A percentile compares a stretch with the other conserved stretches of the same genome.
Conservation (phyloP, 495 filamentous ascomycete species). For the Xylaria telfairii region DNA sequence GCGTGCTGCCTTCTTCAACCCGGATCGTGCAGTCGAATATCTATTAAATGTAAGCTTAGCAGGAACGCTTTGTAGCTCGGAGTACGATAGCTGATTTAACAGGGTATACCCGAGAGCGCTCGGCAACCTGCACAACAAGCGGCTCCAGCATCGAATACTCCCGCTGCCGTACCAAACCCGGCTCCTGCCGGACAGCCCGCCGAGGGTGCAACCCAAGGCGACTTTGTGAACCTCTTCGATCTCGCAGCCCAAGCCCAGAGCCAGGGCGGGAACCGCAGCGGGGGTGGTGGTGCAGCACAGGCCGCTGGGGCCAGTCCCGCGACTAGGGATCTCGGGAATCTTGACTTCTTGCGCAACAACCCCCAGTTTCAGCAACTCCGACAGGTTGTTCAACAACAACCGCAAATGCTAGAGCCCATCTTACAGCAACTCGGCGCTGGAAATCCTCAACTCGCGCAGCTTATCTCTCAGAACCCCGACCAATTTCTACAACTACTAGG, state of each 20-base stretch:
- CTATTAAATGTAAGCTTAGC: slow-evolving; percentile 74
- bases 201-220: slow-evolving; percentile 65
- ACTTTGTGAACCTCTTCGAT: slow-evolving; percentile 89
- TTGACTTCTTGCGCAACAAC: slow-evolving; percentile 96
- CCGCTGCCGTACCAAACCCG: slow-evolving; percentile 37
- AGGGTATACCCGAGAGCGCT: slow-evolving; percentile 90
- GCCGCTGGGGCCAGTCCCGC: slow-evolving; percentile 56
- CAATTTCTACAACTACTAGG: slow-evolving; percentile 88
- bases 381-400: slow-evolving; percentile 95
- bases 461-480: slow-evolving; percentile 89
- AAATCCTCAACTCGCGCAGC: slow-evolving; percentile 89
- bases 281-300: slow-evolving; percentile 39
- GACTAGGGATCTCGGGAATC: slow-evolving; percentile 69
- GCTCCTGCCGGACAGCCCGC: slow-evolving; percentile 48
- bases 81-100: slow-evolving; percentile 26
- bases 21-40: slow-evolving; percentile 96
- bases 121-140: slow-evolving; percentile 59
- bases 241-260: slow-evolving; percentile 76
- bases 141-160: slow-evolving; percentile 28
- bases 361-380: slow-evolving; percentile 97
- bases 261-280: slow-evolving; percentile 59
- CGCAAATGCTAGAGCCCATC: slow-evolving; percentile 97
- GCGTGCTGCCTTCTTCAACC: slow-evolving; percentile 95
- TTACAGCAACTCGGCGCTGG: slow-evolving; percentile 94
- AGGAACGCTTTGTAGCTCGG: background rate